A percentile compares a stretch with the other conserved stretches of the same genome.
Evolutionary conservation across 305 asterid species (phyloP).

Genomic region (Solanum chacoense): DNA sequence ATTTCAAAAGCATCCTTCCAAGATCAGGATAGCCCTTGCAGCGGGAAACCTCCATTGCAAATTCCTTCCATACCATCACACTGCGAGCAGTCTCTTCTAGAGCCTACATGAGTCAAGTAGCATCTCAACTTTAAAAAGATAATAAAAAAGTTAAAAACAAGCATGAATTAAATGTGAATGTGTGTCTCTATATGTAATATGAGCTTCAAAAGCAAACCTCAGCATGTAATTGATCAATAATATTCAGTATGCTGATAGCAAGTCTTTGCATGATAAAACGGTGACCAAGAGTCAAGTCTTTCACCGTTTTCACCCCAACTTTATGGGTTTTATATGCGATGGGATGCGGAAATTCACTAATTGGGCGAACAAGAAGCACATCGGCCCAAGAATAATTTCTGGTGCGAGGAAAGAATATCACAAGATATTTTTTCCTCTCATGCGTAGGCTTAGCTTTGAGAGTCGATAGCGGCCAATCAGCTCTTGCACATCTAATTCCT

Average conservation of each 20-base stretch:
- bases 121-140: slow-evolving; percentile 5
- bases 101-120: slow-evolving; percentile 48
- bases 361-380: slow-evolving; percentile 80
- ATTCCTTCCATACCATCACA: slow-evolving; percentile 78
- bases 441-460: slow-evolving; percentile 94
- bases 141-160: not conserved
- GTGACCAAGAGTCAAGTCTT: slow-evolving; percentile 79
- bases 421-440: slow-evolving; percentile 86
- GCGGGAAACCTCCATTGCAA: slow-evolving; percentile 79
- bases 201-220: slow-evolving; percentile 55
- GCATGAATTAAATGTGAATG: not conserved
- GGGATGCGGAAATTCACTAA: slow-evolving; percentile 72
- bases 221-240: slow-evolving; percentile 71
- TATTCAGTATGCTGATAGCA: slow-evolving; percentile 74
- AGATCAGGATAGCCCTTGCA: slow-evolving; percentile 81
- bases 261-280: slow-evolving; percentile 90
- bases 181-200: not conserved
- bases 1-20: slow-evolving; percentile 86
- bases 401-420: slow-evolving; percentile 94
- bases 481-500: slow-evolving; percentile 89
- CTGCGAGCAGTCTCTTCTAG: slow-evolving; percentile 71
- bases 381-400: slow-evolving; percentile 97
- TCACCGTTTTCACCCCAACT: slow-evolving; percentile 68
- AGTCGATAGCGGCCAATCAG: slow-evolving; percentile 92
- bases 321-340: slow-evolving; percentile 78